These are phyloP conservation scores for Shiraia sp. DNA, from an alignment of 2,329 filamentous ascomycete genomes.

Conservation along the genomic window DNA sequence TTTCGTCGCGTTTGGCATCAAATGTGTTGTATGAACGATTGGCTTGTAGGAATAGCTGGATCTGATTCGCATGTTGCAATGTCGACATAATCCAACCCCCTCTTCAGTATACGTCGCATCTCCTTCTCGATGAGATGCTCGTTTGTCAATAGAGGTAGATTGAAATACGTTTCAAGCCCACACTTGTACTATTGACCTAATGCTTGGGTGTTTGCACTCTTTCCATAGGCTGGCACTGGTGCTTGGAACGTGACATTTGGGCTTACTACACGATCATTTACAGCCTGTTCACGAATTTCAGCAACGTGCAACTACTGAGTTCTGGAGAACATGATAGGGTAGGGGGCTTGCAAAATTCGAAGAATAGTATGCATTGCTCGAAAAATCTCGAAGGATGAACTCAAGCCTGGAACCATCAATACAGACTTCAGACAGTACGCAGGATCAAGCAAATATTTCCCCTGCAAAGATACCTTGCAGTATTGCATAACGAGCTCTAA, in stretches of 20 bases:
- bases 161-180: constrained; percentile 18
- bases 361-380: no score
- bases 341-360: no score
- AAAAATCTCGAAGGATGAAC: no score
- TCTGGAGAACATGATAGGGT: no score
- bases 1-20: not conserved
- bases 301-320: no score
- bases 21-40: not conserved
- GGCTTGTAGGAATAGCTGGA: not conserved
- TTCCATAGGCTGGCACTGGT: constrained; percentile 22
- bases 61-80: not conserved
- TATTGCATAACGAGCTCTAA: no score
- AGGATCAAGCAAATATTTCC: no score
- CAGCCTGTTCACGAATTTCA: no score
- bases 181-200: constrained; percentile 32
- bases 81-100: constrained; percentile 9
- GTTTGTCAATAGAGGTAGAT: constrained; percentile 39
- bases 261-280: no score
- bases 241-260: constrained; percentile 18
- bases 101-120: constrained; percentile 41
- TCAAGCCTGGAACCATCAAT: no score
- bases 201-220: constrained; percentile 28
- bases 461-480: no score
- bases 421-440: no score
- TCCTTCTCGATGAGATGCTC: constrained; percentile 35